A percentile compares a stretch with the other conserved stretches of the same genome.
phyloP scores from a whole-genome alignment of 176 grass and related monocot genomes.

The Carex littledalei region DNA sequence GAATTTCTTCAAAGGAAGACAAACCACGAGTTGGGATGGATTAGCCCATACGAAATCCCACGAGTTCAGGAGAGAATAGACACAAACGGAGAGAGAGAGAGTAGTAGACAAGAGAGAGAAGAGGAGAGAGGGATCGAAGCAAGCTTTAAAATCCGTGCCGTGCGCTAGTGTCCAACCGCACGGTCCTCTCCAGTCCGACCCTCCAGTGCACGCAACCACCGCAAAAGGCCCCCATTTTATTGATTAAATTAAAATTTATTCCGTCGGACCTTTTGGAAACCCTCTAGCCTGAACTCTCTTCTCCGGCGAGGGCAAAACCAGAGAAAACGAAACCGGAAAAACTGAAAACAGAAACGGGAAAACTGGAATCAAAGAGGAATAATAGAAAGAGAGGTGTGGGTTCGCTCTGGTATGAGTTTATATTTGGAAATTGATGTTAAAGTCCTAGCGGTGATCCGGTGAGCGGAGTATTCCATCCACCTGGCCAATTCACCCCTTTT shows the following conservation, averaged over 20 bases:
- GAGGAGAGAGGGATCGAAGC: constrained; percentile 1
- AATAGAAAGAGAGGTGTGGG: constrained; percentile 4
- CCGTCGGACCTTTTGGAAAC: not conserved
- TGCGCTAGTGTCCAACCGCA: constrained; percentile 27
- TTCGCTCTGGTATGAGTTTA: constrained; percentile 3
- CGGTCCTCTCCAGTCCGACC: constrained; percentile 14
- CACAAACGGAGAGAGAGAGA: not conserved
- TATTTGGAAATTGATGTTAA: constrained; percentile 21
- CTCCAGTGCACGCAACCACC: constrained; percentile 17
- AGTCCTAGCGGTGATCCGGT: constrained; percentile 21
- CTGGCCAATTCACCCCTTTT: not conserved
- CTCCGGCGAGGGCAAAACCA: constrained; percentile 21
- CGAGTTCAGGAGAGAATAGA: constrained; percentile 13
- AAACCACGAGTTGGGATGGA: constrained; percentile 1
- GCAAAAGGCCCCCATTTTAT: not conserved
- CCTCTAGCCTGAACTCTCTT: constrained; percentile 13
- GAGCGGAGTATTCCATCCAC: constrained; percentile 20
- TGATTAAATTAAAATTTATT: not conserved
- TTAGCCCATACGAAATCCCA: constrained; percentile 18
- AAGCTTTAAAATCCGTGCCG: constrained; percentile 31
- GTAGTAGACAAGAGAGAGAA: not conserved
- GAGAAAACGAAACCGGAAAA: not conserved
- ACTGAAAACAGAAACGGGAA: constrained; percentile 7
- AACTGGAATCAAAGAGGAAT: not conserved
- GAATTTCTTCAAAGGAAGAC: constrained; percentile 27